phyloP scores from a whole-genome alignment of 148 eudicot genomes.

The Rheum nobile region DNA sequence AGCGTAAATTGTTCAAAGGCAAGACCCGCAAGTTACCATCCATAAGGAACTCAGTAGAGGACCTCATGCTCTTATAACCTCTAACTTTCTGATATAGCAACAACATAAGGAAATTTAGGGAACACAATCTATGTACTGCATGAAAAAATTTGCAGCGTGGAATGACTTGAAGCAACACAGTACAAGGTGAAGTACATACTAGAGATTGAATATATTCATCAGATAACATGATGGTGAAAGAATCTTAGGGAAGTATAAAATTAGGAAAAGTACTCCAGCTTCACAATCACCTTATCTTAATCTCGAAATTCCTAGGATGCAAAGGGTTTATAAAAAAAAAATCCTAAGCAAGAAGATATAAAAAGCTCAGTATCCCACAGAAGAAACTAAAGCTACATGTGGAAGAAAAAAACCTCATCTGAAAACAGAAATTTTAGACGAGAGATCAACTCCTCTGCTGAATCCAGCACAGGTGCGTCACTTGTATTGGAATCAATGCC shows the following conservation, averaged over 20 bases:
- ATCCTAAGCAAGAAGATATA: not conserved
- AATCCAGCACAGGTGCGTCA: constrained; percentile 36
- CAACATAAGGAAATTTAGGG: not conserved
- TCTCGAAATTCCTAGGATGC: not conserved
- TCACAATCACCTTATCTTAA: not conserved
- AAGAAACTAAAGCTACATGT: not conserved
- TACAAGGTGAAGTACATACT: not conserved
- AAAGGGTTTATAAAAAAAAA: not conserved
- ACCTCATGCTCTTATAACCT: not conserved
- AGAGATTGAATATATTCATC: not conserved
- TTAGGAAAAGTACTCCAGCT: not conserved
- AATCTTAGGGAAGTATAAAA: not conserved
- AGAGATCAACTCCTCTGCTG: constrained; percentile 52
- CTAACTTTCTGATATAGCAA: not conserved
- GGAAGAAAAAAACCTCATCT: constrained; percentile 37
- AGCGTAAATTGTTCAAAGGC: not conserved
- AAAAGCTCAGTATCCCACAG: not conserved
- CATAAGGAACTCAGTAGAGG: not conserved
- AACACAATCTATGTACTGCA: no score
- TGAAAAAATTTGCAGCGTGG: not conserved
- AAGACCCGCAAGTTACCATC: not conserved
- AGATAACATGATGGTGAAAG: not conserved
- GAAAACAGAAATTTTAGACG: constrained; percentile 65
- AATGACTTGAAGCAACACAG: not conserved
- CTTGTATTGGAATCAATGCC: constrained; percentile 35